Conservation (phyloP, 768 basidiomycete genomes). For the Suillus tomentosus region DNA sequence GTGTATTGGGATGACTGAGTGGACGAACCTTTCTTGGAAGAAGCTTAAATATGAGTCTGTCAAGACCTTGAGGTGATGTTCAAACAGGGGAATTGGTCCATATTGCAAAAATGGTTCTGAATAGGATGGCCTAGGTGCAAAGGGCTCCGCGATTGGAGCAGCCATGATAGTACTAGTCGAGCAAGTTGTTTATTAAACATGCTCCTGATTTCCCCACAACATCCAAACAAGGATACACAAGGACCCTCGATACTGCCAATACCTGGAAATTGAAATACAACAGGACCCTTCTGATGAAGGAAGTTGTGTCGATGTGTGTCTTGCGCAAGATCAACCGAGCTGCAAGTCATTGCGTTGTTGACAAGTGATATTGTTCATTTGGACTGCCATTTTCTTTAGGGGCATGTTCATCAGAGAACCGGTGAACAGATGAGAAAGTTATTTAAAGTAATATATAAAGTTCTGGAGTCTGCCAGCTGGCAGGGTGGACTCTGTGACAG, state of each 20-base stretch:
- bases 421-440: no score
- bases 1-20: slow-evolving; percentile 20
- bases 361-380: no score
- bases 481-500: no score
- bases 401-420: no score
- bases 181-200: slow-evolving; percentile 3
- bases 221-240: slow-evolving; percentile 10
- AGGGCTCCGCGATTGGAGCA: slow-evolving; percentile 23
- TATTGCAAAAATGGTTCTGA: slow-evolving; percentile 32
- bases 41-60: slow-evolving; percentile 77
- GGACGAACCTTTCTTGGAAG: slow-evolving; percentile 78
- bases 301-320: no score
- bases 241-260: slow-evolving; percentile 1
- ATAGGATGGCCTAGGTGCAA: slow-evolving; percentile 26
- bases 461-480: no score
- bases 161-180: slow-evolving; percentile 16
- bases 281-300: no score
- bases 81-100: slow-evolving; percentile 72
- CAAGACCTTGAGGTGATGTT: slow-evolving; percentile 66
- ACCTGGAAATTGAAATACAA: neutral
- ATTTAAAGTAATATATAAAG: no score
- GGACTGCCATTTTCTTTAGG: no score
- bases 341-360: no score
- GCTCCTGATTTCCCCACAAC: slow-evolving; percentile 15
- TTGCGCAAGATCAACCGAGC: no score